Evolutionary conservation across 495 filamentous ascomycete species (phyloP), one percentile per base, ranked within the genome.

Genomic region (Annulohypoxylon nitens): DNA sequence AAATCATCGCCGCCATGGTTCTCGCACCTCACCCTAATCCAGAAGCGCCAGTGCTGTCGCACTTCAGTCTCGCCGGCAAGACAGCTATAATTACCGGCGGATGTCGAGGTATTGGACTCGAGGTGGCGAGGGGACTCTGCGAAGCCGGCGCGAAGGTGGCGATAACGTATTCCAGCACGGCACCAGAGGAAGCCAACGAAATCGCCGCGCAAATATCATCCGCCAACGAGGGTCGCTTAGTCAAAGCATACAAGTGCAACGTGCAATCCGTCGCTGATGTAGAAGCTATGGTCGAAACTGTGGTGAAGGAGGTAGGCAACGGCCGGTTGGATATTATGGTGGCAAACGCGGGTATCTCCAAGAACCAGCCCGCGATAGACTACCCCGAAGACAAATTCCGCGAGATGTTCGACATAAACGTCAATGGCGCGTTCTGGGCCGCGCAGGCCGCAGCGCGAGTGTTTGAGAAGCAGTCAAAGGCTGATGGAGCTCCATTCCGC

Each of bases 381-480:
- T 92, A 93, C 73, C 84, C 87, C 6, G 83, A 87, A 59, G 85
- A 90, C 67, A 86, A 91, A 75, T 88, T 89, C 77, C 88, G 88
- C 60, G 83, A 83, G 60, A 91, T 93, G 88, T 86, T 93, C 77
- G 87, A 88, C 60, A 83, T 91, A 61, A 94, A 93, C 72, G 88
- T 92, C 63, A 92, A 89, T 0, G 92, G 92, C 16, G 89, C 90
- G 12, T 92, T 93, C 75, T 88, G 92, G 84, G 88, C 90, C 2
- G 86, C 91, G 2, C 88, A 91, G 73, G 90, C 90, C 23, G 89
- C 87, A 12, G 92, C 92, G 30, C 87, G 89, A 74, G 88, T 92
- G 71, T 93, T 94, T 86, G 87, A 92, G 74, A 86, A 83, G 64
- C 90, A 77, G 66, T 41, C 67, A 12, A 67, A 73, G 65, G 65